phyloP scores from a whole-genome alignment of 768 basidiomycete genomes.

The Collybia sordida region DNA sequence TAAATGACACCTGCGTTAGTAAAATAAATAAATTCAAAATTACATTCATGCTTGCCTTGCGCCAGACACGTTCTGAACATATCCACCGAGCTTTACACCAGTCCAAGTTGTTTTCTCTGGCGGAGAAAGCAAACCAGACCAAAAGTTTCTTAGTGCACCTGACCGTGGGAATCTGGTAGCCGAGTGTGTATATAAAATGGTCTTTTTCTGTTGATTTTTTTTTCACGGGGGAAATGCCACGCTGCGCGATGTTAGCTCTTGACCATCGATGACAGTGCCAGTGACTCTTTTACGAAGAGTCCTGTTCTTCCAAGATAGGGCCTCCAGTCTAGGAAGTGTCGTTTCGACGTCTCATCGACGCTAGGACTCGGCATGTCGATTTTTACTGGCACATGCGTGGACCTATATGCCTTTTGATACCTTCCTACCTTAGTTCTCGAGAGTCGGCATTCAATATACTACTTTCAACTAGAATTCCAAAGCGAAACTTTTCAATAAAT shows the following conservation, averaged over 20 bases:
- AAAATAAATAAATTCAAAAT: not conserved
- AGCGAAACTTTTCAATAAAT: no score
- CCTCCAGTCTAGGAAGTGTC: conserved; percentile 67
- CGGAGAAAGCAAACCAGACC: not conserved
- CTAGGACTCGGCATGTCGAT: conserved; percentile 65
- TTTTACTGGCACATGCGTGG: conserved; percentile 48
- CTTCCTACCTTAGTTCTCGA: no score
- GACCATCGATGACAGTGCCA: conserved; percentile 67
- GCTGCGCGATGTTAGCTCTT: conserved; percentile 55
- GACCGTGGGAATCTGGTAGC: conserved; percentile 40
- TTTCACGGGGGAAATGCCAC: conserved; percentile 57
- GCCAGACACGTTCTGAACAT: conserved; percentile 30
- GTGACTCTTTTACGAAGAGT: conserved; percentile 44
- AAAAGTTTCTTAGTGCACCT: conserved; percentile 15
- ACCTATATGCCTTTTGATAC: not conserved
- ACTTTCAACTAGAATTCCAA: no score
- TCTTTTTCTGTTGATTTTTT: conserved; percentile 10
- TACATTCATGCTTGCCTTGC: conserved; percentile 21
- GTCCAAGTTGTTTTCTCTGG: not conserved
- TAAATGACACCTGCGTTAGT: conserved; percentile 8
- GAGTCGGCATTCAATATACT: no score
- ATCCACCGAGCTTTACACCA: not conserved
- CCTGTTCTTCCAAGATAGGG: conserved; percentile 54
- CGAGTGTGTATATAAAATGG: conserved; percentile 20
- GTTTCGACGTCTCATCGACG: conserved; percentile 39